Evolutionary conservation across 352 stramenopile species (phyloP).

Genomic region (Phytophthora cajani): DNA sequence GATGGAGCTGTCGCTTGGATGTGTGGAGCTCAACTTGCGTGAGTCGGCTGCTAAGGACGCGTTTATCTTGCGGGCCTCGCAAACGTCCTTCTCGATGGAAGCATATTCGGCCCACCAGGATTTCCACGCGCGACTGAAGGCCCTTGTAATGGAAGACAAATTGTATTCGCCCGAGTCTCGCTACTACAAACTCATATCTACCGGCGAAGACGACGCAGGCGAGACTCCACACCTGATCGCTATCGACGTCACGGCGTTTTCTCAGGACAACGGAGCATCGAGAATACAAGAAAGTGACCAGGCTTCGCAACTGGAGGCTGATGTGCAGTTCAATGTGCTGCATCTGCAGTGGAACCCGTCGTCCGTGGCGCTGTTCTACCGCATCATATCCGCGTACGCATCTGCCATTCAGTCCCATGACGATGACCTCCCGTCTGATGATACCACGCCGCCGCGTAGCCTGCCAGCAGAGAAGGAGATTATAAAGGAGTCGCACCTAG

Average conservation of each 20-base stretch:
- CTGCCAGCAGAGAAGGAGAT: neutral
- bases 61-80: slow-evolving; percentile 52
- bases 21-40: slow-evolving; percentile 61
- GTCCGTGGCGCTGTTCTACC: slow-evolving; percentile 78
- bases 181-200: slow-evolving; percentile 77
- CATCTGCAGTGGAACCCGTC: slow-evolving; percentile 88
- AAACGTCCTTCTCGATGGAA: slow-evolving; percentile 57
- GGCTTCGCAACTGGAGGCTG: slow-evolving; percentile 50
- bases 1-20: slow-evolving; percentile 56
- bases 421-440: slow-evolving; percentile 21
- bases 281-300: slow-evolving; percentile 5
- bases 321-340: slow-evolving; percentile 73
- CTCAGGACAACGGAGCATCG: slow-evolving; percentile 13
- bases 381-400: slow-evolving; percentile 70
- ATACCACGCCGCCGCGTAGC: slow-evolving; percentile 7
- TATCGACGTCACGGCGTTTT: slow-evolving; percentile 58
- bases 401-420: slow-evolving; percentile 53
- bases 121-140: slow-evolving; percentile 57
- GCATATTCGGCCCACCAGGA: slow-evolving; percentile 56
- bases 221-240: slow-evolving; percentile 50
- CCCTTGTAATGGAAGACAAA: slow-evolving; percentile 76
- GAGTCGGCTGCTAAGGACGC: slow-evolving; percentile 57
- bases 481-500: neutral
- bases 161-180: slow-evolving; percentile 54
- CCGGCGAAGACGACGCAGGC: slow-evolving; percentile 37